phyloP scores from a whole-genome alignment of 805 yeast genomes.

The Ogataea populi-albae region DNA sequence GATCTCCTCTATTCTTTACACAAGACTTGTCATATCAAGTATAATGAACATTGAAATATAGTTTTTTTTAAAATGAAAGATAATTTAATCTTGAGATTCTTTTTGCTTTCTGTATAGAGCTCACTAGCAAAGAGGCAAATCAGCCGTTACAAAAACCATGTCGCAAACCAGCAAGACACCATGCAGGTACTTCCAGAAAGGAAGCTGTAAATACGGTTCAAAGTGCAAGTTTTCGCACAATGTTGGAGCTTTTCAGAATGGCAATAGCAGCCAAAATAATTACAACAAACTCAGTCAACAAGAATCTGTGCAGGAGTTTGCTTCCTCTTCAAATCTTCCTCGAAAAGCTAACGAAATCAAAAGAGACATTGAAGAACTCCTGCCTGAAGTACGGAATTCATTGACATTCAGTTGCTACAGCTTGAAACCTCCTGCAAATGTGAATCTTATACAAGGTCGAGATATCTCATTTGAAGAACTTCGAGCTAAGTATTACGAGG shows the following conservation, averaged over 20 bases:
- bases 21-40: background rate
- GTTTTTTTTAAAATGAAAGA: constrained; percentile 1
- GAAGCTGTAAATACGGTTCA: constrained; percentile 41
- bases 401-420: constrained; percentile 44
- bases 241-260: constrained; percentile 7
- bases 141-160: too few relatives aligned
- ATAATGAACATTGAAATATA: background rate
- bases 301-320: constrained; percentile 8
- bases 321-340: constrained; percentile 3
- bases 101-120: too few relatives aligned
- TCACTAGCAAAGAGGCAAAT: too few relatives aligned
- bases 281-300: background rate
- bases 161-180: constrained; percentile 31
- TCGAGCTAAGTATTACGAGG: constrained; percentile 44
- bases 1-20: background rate
- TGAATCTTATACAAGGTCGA: constrained; percentile 48
- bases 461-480: constrained; percentile 55
- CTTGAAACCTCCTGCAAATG: constrained; percentile 44
- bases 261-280: background rate
- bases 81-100: too few relatives aligned
- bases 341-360: constrained; percentile 17
- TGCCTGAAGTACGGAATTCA: constrained; percentile 23
- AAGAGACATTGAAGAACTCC: constrained; percentile 24
- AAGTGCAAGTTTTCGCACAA: constrained; percentile 45
- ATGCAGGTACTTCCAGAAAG: constrained; percentile 43